A percentile compares a stretch with the other conserved stretches of the same genome.
Evolutionary conservation across 176 grass and related monocot species (phyloP).

Genomic region (Alopecurus myosuroides): DNA sequence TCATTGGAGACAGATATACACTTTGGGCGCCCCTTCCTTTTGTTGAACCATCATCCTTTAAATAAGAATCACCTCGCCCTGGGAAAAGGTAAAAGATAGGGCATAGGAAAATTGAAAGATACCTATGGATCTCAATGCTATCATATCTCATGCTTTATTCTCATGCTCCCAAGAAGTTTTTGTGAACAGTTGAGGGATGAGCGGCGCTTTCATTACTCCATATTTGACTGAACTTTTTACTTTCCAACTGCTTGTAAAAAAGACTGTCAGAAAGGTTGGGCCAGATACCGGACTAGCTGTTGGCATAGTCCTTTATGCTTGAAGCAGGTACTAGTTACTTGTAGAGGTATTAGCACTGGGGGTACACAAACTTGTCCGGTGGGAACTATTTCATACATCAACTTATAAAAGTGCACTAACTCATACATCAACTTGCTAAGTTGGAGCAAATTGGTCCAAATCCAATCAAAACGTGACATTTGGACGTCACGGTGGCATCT

Average conservation of each 20-base stretch:
- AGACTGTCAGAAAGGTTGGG: not conserved
- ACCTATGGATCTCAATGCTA: not conserved
- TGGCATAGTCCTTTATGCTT: conserved; percentile 11
- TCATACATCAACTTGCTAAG: too few species aligned
- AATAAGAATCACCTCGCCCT: conserved; percentile 1
- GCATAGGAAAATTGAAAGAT: conserved; percentile 21
- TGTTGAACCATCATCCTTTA: conserved; percentile 27
- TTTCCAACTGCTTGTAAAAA: not conserved
- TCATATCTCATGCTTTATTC: conserved; percentile 24
- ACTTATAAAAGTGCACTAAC: too few species aligned
- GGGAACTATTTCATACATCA: too few species aligned
- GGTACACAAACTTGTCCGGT: too few species aligned
- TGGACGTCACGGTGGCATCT: too few species aligned
- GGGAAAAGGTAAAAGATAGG: conserved; percentile 13
- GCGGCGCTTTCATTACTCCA: not conserved
- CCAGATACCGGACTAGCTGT: not conserved
- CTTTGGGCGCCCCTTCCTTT: not conserved
- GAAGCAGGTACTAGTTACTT: not conserved
- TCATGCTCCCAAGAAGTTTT: not conserved
- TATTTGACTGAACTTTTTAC: not conserved
- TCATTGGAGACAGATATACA: conserved; percentile 18
- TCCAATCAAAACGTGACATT: too few species aligned
- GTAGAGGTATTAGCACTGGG: too few species aligned
- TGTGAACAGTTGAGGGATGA: conserved; percentile 5
- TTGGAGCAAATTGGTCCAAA: too few species aligned